Base-by-base conservation (phyloP, 495 filamentous ascomycete species). In the Penicillium cosmopolitanum region DNA sequence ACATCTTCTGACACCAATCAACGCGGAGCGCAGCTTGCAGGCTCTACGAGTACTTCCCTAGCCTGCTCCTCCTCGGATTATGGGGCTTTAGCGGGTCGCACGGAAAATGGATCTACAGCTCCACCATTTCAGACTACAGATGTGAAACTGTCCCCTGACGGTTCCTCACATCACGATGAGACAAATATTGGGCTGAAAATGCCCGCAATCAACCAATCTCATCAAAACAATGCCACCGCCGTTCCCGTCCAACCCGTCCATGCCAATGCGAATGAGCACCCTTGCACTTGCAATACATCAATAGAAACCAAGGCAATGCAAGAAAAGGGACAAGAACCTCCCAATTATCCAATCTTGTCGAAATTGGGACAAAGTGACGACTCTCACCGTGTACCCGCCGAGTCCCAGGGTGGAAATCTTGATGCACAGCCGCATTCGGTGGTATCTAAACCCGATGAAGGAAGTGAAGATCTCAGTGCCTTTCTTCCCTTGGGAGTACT, bases 401-500 rank as follows among this genome's bases (percentile, higher is more conserved):
- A 31, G 28, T 6, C 28, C 28, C 2, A 9, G 28, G 28, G 28
- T 31, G 0, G 28, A 31, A 31, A 6, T 9, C 5, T 34, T 12
- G 21, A 53, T 51, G 31, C 5, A 16, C 18, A 33, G 8, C 11
- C 50, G 15, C 13, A 35, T 16, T 13, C 5, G 11, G 12, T 25
- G 11, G n/a, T 36, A 8, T 7, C 13, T 9, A 50, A 54, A 23
- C 8, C 47, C n/a, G 46, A 53, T 21, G 50, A 21, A 31, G 10
- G 21, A 7, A 16, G 16, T n/a, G 34, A 53, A 15, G 42, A 54
- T 28, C 15, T 52, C 15, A 15, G 18, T 5, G 5, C 40, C 2
- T 61, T 58, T 21, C 43, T 70, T 42, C 62, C 68, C 6, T 28
- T 62, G 1, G 68, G 68, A 4, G 56, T 58, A 0, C 31, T 70